Percentiles rank a stretch among this genome's conserved stretches.
phyloP scores from a whole-genome alignment of 2,329 filamentous ascomycete genomes.

The Colletotrichum lupini region DNA sequence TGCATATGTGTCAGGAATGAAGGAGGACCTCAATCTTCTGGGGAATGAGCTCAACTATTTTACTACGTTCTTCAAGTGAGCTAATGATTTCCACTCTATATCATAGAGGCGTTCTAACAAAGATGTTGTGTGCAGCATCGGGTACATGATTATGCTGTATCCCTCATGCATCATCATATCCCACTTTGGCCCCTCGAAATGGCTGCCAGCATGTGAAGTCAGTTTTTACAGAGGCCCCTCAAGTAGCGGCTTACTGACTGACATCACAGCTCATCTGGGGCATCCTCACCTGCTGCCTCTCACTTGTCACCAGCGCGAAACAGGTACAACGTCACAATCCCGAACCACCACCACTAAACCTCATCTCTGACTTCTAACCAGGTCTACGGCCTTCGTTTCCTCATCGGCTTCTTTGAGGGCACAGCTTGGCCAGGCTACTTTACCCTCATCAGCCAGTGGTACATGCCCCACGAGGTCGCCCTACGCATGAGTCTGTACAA shows the following conservation, averaged over 20 bases:
- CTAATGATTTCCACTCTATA: fast-evolving
- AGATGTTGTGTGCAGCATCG: constrained; percentile 17
- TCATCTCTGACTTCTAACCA: constrained; percentile 38
- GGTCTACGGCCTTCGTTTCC: constrained; percentile 55
- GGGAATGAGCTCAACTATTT: constrained; percentile 42
- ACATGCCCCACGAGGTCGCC: constrained; percentile 51
- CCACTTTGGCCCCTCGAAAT: constrained; percentile 41
- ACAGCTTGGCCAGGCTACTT: constrained; percentile 40
- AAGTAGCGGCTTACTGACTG: neutral
- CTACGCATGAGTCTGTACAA: constrained; percentile 62
- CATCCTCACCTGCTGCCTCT: constrained; percentile 15
- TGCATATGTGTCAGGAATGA: constrained; percentile 43
- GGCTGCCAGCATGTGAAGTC: constrained; percentile 42
- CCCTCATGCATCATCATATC: constrained; percentile 43
- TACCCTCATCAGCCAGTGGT: constrained; percentile 57
- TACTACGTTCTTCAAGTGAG: constrained; percentile 37
- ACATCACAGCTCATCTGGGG: constrained; percentile 19
- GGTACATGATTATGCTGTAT: constrained; percentile 41
- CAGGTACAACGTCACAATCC: neutral
- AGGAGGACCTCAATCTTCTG: constrained; percentile 40
- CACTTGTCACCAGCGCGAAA: constrained; percentile 9
- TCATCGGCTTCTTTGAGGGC: constrained; percentile 54
- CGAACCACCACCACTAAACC: too few relatives aligned
- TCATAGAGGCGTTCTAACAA: neutral
- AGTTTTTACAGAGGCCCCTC: neutral